Conservation (phyloP, 441 rosid species). For the Macaranga tanarius region DNA sequence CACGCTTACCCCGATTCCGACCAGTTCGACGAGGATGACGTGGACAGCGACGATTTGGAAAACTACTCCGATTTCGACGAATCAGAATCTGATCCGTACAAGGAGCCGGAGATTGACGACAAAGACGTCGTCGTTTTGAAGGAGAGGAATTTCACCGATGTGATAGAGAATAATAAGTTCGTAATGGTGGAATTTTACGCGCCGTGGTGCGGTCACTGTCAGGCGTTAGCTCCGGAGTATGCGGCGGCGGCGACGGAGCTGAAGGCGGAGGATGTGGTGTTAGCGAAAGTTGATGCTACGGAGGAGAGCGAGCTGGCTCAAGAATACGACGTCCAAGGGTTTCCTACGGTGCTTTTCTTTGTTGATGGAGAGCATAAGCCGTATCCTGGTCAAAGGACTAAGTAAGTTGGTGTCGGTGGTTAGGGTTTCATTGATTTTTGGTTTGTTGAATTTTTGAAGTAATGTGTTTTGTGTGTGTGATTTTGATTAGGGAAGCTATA, state of each 20-base stretch:
- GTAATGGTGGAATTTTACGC: slow-evolving; percentile 99
- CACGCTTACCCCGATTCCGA: slow-evolving; percentile 35
- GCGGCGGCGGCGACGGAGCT: slow-evolving; percentile 97
- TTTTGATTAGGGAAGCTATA: slow-evolving; percentile 61
- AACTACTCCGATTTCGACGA: slow-evolving; percentile 66
- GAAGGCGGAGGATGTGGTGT: slow-evolving; percentile 52
- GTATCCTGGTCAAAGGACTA: slow-evolving; percentile 75
- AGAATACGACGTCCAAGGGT: slow-evolving; percentile 80
- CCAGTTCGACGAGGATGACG: slow-evolving; percentile 37
- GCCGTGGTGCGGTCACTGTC: slow-evolving; percentile 99
- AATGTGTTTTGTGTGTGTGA: background rate
- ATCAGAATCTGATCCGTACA: slow-evolving; percentile 50
- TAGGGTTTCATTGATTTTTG: background rate
- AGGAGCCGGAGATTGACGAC: slow-evolving; percentile 73
- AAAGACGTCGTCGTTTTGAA: slow-evolving; percentile 85
- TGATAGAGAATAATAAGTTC: slow-evolving; percentile 55
- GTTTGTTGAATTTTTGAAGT: too few species aligned
- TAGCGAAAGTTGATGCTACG: slow-evolving; percentile 93
- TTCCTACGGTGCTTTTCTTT: slow-evolving; percentile 76
- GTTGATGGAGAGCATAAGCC: slow-evolving; percentile 83
- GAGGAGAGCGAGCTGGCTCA: slow-evolving; percentile 87
- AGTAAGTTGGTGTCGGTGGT: slow-evolving; percentile 45
- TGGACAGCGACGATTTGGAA: slow-evolving; percentile 29
- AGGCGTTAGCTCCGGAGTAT: slow-evolving; percentile 92
- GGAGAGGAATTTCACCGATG: slow-evolving; percentile 70